Percentiles rank a stretch among this genome's conserved stretches.
Conservation (phyloP, 305 asterid species). For the Fraxinus platypoda region DNA sequence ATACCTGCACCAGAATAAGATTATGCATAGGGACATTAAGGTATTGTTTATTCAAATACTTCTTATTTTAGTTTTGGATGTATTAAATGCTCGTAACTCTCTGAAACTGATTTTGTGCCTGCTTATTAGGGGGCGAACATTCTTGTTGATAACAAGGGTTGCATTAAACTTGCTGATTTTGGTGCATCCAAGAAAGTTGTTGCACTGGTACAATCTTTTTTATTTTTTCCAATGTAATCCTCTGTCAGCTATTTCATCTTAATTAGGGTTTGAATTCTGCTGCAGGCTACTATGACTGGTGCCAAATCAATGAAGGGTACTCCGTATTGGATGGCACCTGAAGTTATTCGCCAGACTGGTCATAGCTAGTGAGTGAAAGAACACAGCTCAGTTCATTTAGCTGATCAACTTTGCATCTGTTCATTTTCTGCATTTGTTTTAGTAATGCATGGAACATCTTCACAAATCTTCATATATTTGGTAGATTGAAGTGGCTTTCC, state of each 20-base stretch:
- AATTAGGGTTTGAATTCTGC: conserved; percentile 25
- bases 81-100: not conserved
- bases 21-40: conserved; percentile 96
- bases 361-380: conserved; percentile 85
- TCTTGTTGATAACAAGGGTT: conserved; percentile 87
- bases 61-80: conserved; percentile 4
- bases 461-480: not conserved
- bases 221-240: not conserved
- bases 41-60: conserved; percentile 34
- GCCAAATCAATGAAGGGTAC: conserved; percentile 99
- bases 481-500: not conserved
- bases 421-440: conserved; percentile 5
- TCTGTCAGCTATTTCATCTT: conserved; percentile 15
- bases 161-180: conserved; percentile 95
- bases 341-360: conserved; percentile 97
- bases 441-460: not conserved
- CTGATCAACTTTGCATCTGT: conserved; percentile 16
- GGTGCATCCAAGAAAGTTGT: conserved; percentile 98
- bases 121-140: conserved; percentile 81
- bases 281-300: conserved; percentile 95
- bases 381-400: conserved; percentile 20
- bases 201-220: conserved; percentile 57
- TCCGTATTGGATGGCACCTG: conserved; percentile 99
- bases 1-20: conserved; percentile 80
- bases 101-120: conserved; percentile 12